Base-by-base conservation (phyloP, 2,329 filamentous ascomycete species). In the Aspergillus sp. region DNA sequence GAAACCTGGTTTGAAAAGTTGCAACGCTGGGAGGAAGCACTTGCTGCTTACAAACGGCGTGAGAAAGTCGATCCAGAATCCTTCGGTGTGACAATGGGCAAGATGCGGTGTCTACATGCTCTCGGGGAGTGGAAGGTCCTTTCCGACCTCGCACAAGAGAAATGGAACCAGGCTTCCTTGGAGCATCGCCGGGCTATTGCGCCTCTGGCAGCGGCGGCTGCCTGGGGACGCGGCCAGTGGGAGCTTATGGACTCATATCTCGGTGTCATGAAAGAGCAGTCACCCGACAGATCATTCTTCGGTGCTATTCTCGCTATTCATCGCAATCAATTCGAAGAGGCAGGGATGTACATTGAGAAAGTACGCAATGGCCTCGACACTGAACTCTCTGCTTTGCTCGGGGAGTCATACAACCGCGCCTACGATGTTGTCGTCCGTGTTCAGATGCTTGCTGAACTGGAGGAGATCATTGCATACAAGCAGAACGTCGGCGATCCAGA, bases 1-100 rank as follows among this genome's bases (percentile, higher is more conserved):
- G 94, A 99, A 74, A 96, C 92, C 0, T 99, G 94, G 94, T 99
- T 96, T 61, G 95, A 99, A 73, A 97, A 96, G 76, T 77, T 99
- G 45, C 91, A 97, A 70, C 86, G 94, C 53, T 99, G 95, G 95
- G 95, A 99, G 60, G 95, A 99, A 72, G 94, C 94, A 2, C 78
- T 99, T 51, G 85, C 87, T 43, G 95, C 94, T 45, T 97, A 97
- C 67, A 89, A 94, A 63, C 87, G 90, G 66, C 88, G 93, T 42
- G 93, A 96, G 64, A 74, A 78, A 47, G 86, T 90, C 59, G 79
- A 90, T 26, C 82, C 83, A 26, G 83, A 86, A 55, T 91, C 90
- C 0, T 90, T 99, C 55, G 94, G 97, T 54, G 90, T 99, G 49
- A 91, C 95, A 32, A 97, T 99, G 92, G 94, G 94, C 60, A 99